Evolutionary conservation across 2,329 filamentous ascomycete species (phyloP).

Genomic region (Cercospora nicotianae): DNA sequence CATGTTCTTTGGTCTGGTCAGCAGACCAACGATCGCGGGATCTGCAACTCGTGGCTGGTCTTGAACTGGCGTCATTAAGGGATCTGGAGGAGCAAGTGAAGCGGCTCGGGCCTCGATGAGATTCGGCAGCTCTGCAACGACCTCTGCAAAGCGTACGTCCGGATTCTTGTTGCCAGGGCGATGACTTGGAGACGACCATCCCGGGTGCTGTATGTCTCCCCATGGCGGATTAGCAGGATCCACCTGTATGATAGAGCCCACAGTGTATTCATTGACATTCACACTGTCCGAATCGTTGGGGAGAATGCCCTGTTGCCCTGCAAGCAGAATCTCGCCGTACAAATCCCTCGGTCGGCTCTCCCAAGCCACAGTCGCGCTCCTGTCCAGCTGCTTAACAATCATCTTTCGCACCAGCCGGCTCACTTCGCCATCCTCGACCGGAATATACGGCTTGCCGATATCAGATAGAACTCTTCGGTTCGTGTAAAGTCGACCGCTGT

Average conservation of each 20-base stretch:
- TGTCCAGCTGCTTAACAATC: conserved; percentile 68
- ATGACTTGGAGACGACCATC: conserved; percentile 77
- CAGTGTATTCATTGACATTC: conserved; percentile 29
- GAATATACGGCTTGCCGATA: conserved; percentile 85
- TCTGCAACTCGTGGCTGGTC: conserved; percentile 29
- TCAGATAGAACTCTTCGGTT: conserved; percentile 74
- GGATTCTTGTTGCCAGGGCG: conserved; percentile 64
- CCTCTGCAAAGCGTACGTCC: conserved; percentile 77
- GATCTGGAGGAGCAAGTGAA: conserved; percentile 69
- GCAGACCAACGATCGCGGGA: conserved; percentile 60
- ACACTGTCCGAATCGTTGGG: conserved; percentile 24
- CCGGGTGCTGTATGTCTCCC: conserved; percentile 81
- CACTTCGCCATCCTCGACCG: conserved; percentile 81
- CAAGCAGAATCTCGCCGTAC: conserved; percentile 36
- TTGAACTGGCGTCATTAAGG: conserved; percentile 47
- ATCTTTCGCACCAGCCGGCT: conserved; percentile 71
- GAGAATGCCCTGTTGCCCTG: conserved; percentile 34
- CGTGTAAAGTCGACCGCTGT: conserved; percentile 80
- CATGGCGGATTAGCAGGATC: conserved; percentile 60
- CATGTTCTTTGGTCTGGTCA: conserved; percentile 71
- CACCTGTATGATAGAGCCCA: conserved; percentile 42
- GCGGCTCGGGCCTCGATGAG: conserved; percentile 90
- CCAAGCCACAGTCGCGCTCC: conserved; percentile 79
- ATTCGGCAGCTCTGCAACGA: conserved; percentile 81
- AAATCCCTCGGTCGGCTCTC: conserved; percentile 69